These are phyloP conservation scores for Aspergillus tamarii DNA, from an alignment of 2,329 filamentous ascomycete genomes.

Conservation along the genomic window DNA sequence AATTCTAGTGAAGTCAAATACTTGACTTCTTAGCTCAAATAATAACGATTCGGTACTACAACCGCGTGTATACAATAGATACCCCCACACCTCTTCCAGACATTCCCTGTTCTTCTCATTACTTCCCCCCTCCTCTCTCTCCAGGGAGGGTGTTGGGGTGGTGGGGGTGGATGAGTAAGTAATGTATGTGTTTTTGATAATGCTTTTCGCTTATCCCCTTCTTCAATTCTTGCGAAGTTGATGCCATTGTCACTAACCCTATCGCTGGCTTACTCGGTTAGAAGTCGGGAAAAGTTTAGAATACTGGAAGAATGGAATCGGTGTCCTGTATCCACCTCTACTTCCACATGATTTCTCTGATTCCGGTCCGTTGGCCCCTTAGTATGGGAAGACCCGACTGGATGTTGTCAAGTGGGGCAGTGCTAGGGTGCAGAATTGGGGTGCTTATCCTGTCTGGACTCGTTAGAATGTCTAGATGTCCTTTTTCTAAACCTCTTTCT, in stretches of 20 bases:
- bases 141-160: too few relatives aligned
- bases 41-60: not conserved
- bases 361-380: conserved; percentile 15
- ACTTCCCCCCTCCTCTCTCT: too few relatives aligned
- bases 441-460: conserved; percentile 31
- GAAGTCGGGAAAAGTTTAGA: not conserved
- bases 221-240: not conserved
- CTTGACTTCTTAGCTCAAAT: not conserved
- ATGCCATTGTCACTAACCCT: not conserved
- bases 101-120: too few relatives aligned
- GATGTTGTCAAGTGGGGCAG: conserved; percentile 27
- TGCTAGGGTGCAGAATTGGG: conserved; percentile 23
- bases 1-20: conserved; percentile 1
- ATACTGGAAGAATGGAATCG: not conserved
- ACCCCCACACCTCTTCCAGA: not conserved
- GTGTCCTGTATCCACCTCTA: not conserved
- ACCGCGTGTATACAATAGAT: not conserved
- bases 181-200: not conserved
- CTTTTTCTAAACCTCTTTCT: not conserved
- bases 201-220: not conserved
- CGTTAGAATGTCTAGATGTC: conserved; percentile 4
- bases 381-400: conserved; percentile 18
- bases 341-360: conserved; percentile 7
- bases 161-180: too few relatives aligned
- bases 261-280: not conserved